Base-by-base conservation (phyloP, 495 filamentous ascomycete genomes). In the Aspergillus sclerotiicarbonarius region DNA sequence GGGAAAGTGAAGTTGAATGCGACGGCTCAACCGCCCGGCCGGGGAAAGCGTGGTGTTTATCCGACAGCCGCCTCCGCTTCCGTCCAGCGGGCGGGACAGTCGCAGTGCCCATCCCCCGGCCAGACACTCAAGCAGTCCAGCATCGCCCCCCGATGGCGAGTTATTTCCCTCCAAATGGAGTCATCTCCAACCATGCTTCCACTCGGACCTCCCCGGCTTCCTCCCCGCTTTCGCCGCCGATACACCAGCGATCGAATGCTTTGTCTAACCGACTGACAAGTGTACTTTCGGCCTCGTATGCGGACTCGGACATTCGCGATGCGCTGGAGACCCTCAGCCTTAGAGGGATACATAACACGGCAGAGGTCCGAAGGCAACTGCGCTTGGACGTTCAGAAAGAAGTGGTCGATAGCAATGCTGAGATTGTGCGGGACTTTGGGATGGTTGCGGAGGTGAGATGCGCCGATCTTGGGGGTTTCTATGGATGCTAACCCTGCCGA, bases 361-460 rank as follows among this genome's bases (percentile, higher is more conserved):
- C 88, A 8, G 90, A 95, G 59, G 88, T 88, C 18, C 81, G 94
- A 10, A 84, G 94, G 31, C 86, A 88, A 61, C 72, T 98, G 12
- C 83, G 91, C 31, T 73, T 96, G 1, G 89, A 96, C 71, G 81
- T 95, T 2, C 92, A 98, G 71, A 92, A 90, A 63, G 92, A 98
- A 70, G 89, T 97, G 32, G 90, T 97, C 46, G 84, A 93, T 57
- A 90, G 90, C 73, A 97, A 98, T 85, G 92, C 87, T 32, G 87
- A 91, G 56, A 90, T 99, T 56, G 85, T 99, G 50, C 76, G 81
- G 53, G 93, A 96, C 66, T 98, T 98, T 75, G 89, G 91, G 25
- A 82, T 87, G 60, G 91, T 99, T 41, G 91, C 92, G 44, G 90
- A 95, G 84, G 91, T 96, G 69, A 71, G 69, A 39, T 32, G n/a